Conservation (phyloP, 164 flowering plant species). For the Magnolia kwangsiensis region DNA sequence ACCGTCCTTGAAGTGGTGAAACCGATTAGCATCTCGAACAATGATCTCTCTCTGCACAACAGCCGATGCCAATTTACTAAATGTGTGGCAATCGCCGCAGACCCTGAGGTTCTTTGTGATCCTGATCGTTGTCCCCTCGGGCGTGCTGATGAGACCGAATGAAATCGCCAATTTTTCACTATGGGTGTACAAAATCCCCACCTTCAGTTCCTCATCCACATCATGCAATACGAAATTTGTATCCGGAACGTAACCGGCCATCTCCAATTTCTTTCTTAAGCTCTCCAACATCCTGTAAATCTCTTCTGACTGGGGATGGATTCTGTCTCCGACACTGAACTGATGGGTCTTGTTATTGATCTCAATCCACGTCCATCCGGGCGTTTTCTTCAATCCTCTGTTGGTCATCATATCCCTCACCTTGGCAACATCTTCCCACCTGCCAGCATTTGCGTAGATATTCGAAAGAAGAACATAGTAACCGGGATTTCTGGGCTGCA, state of each 20-base stretch:
- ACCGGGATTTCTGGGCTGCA: conserved; percentile 48
- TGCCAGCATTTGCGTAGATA: conserved; percentile 54
- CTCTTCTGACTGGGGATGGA: conserved; percentile 38
- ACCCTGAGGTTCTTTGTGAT: conserved; percentile 54
- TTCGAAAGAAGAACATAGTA: conserved; percentile 57
- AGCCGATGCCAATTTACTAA: conserved; percentile 38
- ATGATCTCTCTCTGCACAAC: conserved; percentile 33
- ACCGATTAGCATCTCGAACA: conserved; percentile 54
- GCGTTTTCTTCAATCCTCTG: conserved; percentile 40
- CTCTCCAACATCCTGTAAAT: conserved; percentile 34
- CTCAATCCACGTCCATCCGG: conserved; percentile 66
- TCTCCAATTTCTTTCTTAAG: conserved; percentile 34
- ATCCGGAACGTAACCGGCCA: conserved; percentile 58
- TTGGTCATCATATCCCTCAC: conserved; percentile 40
- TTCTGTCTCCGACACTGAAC: conserved; percentile 43
- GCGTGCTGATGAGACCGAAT: conserved; percentile 42
- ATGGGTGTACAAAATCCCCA: conserved; percentile 34
- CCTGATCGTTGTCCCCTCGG: conserved; percentile 34
- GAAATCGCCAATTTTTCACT: conserved; percentile 59
- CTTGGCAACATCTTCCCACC: conserved; percentile 51
- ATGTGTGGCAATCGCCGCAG: conserved; percentile 58
- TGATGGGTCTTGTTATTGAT: conserved; percentile 32
- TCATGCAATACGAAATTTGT: conserved; percentile 52
- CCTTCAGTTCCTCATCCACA: conserved; percentile 57
- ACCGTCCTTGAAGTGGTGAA: conserved; percentile 55